Percentiles rank a stretch among this genome's conserved stretches.
These are phyloP conservation scores for Zygoascus biomembranicola DNA, from an alignment of 805 yeast species.

Conservation along the genomic window DNA sequence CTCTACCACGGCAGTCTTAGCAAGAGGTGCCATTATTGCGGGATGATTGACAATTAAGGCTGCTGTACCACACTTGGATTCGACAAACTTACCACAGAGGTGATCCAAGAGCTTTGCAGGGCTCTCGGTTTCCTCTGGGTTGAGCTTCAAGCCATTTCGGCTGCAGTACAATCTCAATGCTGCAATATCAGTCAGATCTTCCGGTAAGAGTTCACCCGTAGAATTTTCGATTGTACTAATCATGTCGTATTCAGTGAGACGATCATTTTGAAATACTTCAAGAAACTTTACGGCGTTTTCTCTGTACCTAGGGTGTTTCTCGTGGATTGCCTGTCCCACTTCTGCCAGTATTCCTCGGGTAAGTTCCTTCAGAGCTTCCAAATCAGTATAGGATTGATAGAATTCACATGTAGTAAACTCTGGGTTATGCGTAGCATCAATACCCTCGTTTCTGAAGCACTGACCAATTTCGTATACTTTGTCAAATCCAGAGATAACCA, in stretches of 20 bases:
- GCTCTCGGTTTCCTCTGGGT: constrained; percentile 25
- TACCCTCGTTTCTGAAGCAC: constrained; percentile 92
- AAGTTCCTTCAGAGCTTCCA: constrained; percentile 56
- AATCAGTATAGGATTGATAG: constrained; percentile 61
- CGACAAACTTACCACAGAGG: constrained; percentile 54
- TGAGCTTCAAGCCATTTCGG: constrained; percentile 29
- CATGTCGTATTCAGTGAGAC: constrained; percentile 50
- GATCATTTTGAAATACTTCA: constrained; percentile 13
- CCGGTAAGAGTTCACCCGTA: constrained; percentile 46
- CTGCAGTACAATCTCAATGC: constrained; percentile 36
- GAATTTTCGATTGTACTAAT: constrained; percentile 50
- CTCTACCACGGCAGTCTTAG: constrained; percentile 46
- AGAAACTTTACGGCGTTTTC: constrained; percentile 11
- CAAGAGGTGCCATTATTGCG: constrained; percentile 73
- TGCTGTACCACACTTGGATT: constrained; percentile 57
- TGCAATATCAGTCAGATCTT: constrained; percentile 30
- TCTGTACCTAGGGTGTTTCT: constrained; percentile 7
- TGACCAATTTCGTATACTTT: constrained; percentile 77
- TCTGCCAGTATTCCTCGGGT: constrained; percentile 50
- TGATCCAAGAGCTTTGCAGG: constrained; percentile 56
- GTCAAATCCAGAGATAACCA: constrained; percentile 80
- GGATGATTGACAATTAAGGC: constrained; percentile 80
- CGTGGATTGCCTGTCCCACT: constrained; percentile 31
- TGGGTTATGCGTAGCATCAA: constrained; percentile 89
- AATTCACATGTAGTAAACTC: constrained; percentile 90